A percentile compares a stretch with the other conserved stretches of the same genome.
Conservation (phyloP, 208 protist species). For the Novymonas esmeraldas region DNA sequence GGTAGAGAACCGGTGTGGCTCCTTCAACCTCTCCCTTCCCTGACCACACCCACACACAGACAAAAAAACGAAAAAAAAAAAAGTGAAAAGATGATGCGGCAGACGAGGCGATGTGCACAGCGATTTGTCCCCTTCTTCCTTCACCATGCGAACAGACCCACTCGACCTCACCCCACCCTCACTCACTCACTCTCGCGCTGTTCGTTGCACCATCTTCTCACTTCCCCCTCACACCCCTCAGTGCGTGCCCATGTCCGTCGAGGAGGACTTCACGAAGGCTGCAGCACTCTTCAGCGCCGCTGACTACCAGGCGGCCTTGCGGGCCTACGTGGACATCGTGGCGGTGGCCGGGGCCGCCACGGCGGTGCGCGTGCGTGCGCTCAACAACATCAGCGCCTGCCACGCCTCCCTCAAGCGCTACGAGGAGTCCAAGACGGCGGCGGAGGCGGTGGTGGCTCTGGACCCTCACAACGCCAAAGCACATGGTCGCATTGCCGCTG, state of each 20-base stretch:
- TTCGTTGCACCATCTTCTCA: neutral
- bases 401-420: slow-evolving; percentile 70
- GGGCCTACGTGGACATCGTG: slow-evolving; percentile 50
- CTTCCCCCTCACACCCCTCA: neutral
- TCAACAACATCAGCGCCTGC: slow-evolving; percentile 85
- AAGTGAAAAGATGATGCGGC: too few species aligned
- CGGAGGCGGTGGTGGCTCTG: slow-evolving; percentile 51
- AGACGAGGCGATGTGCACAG: too few species aligned
- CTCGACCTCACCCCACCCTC: too few species aligned
- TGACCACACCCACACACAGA: too few species aligned
- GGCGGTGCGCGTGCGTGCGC: slow-evolving; percentile 53
- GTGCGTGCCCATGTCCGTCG: slow-evolving; percentile 41
- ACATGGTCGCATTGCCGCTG: slow-evolving; percentile 66
- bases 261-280: slow-evolving; percentile 55
- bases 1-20: too few species aligned
- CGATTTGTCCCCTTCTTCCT: too few species aligned
- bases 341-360: slow-evolving; percentile 10
- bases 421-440: slow-evolving; percentile 46
- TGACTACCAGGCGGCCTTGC: slow-evolving; percentile 60
- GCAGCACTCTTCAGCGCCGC: slow-evolving; percentile 47
- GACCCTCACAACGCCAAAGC: slow-evolving; percentile 58
- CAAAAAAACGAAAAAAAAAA: too few species aligned
- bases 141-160: too few species aligned
- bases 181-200: too few species aligned
- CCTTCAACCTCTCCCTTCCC: too few species aligned